Evolutionary conservation across 352 stramenopile species (phyloP), one percentile per base, ranked within the genome.

Genomic region (Globisporangium ultimum): DNA sequence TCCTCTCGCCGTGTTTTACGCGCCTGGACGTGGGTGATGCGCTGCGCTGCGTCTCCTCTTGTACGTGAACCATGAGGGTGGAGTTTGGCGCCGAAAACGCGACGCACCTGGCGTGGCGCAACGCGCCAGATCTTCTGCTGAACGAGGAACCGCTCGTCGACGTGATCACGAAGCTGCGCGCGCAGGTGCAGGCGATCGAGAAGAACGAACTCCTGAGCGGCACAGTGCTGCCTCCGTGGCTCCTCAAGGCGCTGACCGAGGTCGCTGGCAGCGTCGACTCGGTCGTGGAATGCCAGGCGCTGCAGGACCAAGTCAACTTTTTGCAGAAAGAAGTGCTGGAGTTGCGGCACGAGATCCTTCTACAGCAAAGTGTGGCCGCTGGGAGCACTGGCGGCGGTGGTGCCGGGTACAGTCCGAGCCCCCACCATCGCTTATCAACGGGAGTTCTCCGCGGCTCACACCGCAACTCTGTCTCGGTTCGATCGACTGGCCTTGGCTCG

Each of bases 121-220:
- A 76, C 4, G 70, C 80, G 32, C 81, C 83, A 9, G 83, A 93
- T 40, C 72, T 95, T 51, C 70, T 89, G 38, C 64, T 93, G 58
- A 91, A 94, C 43, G 83, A 90, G 28, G 83, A 94, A 51, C 86
- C 81, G 9, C 67, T 94, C 4, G 75, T 90, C 18, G 79, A 93
- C 22, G 67, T 93, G 17, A 89, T 94, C 60, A 72, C 64, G n/a
- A 79, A 81, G 57, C 63, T 94, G 62, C 78, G 76, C 18, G 51
- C 51, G 9, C 80, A 91, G 56, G 78, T 94, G 24, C 71, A 81
- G 20, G 65, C 80, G 20, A 67, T 93, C 22, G 83, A 94, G 67
- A 77, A 80, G 47, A 92, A 92, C 52, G 85, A 93, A 32, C 66
- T 94, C 42, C 60, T 91, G 7, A 93, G 73, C 57, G 82, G 83